These are phyloP conservation scores for Plasmodium ovale DNA, from an alignment of 169 alveolate species.

Conservation along the genomic window DNA sequence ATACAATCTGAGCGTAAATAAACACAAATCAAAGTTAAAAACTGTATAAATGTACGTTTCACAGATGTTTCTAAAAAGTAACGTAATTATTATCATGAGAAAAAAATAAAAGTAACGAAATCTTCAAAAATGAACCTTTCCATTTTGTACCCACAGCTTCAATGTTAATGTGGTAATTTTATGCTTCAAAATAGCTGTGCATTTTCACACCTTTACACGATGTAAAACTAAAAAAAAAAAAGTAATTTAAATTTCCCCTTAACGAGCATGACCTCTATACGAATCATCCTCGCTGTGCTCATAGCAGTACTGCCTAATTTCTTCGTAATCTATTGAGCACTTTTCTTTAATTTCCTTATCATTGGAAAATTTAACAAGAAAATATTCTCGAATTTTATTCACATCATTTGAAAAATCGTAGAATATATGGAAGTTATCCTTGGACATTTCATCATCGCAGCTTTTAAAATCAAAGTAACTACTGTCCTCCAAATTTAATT, in stretches of 20 bases:
- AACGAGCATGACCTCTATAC: no score
- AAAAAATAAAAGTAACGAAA: background rate
- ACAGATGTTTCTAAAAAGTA: background rate
- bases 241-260: no score
- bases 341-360: slow-evolving; percentile 49
- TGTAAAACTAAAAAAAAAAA: no score
- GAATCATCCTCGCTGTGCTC: no score
- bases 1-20: background rate
- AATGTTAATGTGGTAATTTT: no score
- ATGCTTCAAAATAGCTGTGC: no score
- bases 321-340: slow-evolving; percentile 65
- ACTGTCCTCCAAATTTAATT: slow-evolving; percentile 11
- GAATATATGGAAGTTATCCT: slow-evolving; percentile 49
- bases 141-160: no score
- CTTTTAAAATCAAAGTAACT: slow-evolving; percentile 56
- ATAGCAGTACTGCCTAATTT: slow-evolving; percentile 47
- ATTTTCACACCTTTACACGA: background rate
- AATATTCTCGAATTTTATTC: slow-evolving; percentile 45
- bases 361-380: slow-evolving; percentile 26
- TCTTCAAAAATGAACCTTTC: background rate
- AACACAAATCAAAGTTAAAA: background rate
- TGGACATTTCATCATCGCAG: slow-evolving; percentile 70
- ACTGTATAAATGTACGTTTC: background rate
- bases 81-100: background rate
- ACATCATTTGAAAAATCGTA: slow-evolving; percentile 41